Evolutionary conservation across 495 filamentous ascomycete species (phyloP), one percentile per base, ranked within the genome.

Genomic region (Penicillium waksmanii): DNA sequence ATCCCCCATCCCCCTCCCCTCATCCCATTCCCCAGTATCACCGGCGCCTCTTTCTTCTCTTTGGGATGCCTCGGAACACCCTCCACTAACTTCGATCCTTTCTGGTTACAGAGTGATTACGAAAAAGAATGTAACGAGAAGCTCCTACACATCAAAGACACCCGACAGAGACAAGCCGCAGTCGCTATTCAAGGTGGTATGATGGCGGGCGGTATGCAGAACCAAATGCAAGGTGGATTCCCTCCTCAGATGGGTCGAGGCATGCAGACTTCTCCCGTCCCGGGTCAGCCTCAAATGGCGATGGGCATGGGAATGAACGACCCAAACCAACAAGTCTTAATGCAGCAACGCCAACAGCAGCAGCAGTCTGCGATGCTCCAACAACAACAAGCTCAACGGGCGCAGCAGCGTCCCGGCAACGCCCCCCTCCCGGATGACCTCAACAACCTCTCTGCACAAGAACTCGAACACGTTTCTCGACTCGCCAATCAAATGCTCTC

Each of bases 261-360:
- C 33, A 78, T 86, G 74, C 83, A 85, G 57, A 63, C 80, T 0
- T 84, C 83, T 8, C 79, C 79, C 3, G 73, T 84, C 38, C 72
- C 79, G 3, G 71, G 66, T 35, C 78, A 76, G 53, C 76, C 77
- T 47, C 73, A 71, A 25, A 74, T 78, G 70, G 60, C 64, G 35
- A 79, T 79, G 77, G 77, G 63, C 36, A 80, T 79, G 77, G 77
- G 73, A 18, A 80, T 80, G 70, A 79, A 77, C 51, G 72, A 75
- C 19, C 67, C 72, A 23, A 77, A 60, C 54, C 80, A 72, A 58
- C 80, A 76, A 56, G 66, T 66, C 34, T 66, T 71, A 11, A 68
- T 74, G 49, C 75, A 77, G 40, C 78, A 73, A 25, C 68, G 65
- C 42, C 73, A 69, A 35, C 68, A 72, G 11, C 68, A 72, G 11